phyloP scores from a whole-genome alignment of 352 stramenopile genomes.

The Phytophthora syringae region DNA sequence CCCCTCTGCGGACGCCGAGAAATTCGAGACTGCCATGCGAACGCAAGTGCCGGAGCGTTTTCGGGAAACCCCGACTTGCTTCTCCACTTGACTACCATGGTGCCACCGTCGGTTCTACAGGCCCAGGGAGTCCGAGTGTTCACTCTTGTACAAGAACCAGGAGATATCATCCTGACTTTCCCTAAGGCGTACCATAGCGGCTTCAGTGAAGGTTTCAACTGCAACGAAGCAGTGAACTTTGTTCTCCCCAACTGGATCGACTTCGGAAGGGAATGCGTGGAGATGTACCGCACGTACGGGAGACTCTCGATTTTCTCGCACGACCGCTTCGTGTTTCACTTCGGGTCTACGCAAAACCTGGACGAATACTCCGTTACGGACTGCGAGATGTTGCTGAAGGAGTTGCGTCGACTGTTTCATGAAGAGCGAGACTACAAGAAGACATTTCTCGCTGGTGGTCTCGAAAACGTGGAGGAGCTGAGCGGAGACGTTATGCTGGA shows the following conservation, averaged over 20 bases:
- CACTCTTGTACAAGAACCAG: slow-evolving; percentile 82
- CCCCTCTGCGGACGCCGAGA: slow-evolving; percentile 53
- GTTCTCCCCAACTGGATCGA: slow-evolving; percentile 87
- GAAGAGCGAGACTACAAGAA: slow-evolving; percentile 75
- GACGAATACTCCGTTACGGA: slow-evolving; percentile 65
- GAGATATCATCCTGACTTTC: slow-evolving; percentile 98
- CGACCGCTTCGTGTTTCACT: slow-evolving; percentile 84
- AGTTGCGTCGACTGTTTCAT: slow-evolving; percentile 73
- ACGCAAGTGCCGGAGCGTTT: slow-evolving; percentile 69
- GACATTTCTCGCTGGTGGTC: slow-evolving; percentile 42
- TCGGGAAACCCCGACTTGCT: slow-evolving; percentile 65
- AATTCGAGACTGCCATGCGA: slow-evolving; percentile 62
- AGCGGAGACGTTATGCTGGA: slow-evolving; percentile 75
- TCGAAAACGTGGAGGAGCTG: slow-evolving; percentile 65
- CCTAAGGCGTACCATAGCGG: slow-evolving; percentile 96
- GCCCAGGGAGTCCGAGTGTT: slow-evolving; percentile 62
- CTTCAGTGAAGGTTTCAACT: slow-evolving; percentile 97
- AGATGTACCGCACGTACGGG: slow-evolving; percentile 70
- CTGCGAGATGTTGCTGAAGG: slow-evolving; percentile 71
- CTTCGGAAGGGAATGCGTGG: slow-evolving; percentile 70
- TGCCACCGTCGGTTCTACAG: slow-evolving; percentile 58
- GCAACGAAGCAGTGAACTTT: slow-evolving; percentile 92
- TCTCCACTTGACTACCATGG: slow-evolving; percentile 81
- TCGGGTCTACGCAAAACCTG: slow-evolving; percentile 66
- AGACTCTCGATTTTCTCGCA: slow-evolving; percentile 83